Evolutionary conservation across 2,329 filamentous ascomycete species (phyloP), one percentile per base, ranked within the genome.

Genomic region (Colletotrichum filicis): DNA sequence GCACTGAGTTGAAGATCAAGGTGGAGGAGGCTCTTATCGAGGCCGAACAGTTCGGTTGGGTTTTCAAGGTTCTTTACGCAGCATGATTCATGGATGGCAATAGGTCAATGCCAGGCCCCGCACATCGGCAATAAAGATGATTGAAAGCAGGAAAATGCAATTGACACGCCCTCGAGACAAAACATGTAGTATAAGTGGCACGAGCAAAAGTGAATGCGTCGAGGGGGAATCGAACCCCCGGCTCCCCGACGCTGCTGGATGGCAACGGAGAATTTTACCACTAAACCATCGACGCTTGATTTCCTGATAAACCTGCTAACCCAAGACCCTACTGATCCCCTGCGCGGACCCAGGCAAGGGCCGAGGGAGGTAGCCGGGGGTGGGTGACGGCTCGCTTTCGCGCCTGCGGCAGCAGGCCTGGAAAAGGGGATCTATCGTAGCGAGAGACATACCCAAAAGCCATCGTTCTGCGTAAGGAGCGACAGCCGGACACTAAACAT

Each of bases 21-120:
- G 71, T 68, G 19, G 62, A 75, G 4, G 78, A 82, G 9, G 78
- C 78, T 0, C 75, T 85, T 5, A 75, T 75, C 26, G 66, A 75
- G 5, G 81, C 79, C 5, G 84, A 85, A 74, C 68, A 79, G 68
- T 85, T 81, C 73, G 80, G 80, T 26, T 85, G 84, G 84, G 77
- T 78, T 6, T 80, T 80, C 65, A 80, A 79, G 59, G 74, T 79
- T 59, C 26, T 76, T 9, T 79, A 78, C 42, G 66, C 42, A 7
- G 14, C 66, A 5, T 57, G 6, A 37, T 16, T n/a, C 19, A 2
- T 5, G 4, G 9, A 22, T 22, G 12, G 12, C 26, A 37, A 9
- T 22, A 12, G 1, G 26, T 49, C 3, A 19, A 11, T 19, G 1
- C 3, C 8, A n/a, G 16, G 7, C 42, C 42, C 3, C 1, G 42